These are phyloP conservation scores for Fusarium sp. DNA, from an alignment of 2,329 filamentous ascomycete species.

Conservation along the genomic window DNA sequence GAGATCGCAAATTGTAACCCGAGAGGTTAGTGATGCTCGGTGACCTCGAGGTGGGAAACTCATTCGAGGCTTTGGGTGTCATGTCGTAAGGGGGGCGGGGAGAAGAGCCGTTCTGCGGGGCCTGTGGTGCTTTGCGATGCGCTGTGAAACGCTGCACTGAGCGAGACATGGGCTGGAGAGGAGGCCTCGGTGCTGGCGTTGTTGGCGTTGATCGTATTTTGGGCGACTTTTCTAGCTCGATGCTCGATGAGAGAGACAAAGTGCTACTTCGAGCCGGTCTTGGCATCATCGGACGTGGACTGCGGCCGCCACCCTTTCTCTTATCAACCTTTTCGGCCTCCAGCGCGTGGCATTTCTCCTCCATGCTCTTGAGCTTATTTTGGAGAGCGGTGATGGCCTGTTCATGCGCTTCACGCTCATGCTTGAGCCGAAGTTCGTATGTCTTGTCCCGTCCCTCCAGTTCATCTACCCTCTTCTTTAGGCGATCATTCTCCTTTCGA, in stretches of 20 bases:
- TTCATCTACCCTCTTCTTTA: slow-evolving; percentile 49
- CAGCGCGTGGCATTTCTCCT: slow-evolving; percentile 45
- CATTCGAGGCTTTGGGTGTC: slow-evolving; percentile 17
- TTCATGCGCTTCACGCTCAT: slow-evolving; percentile 50
- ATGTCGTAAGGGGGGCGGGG: slow-evolving; percentile 18
- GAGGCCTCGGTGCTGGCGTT: slow-evolving; percentile 34
- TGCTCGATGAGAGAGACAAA: slow-evolving; percentile 20
- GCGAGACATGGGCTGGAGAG: slow-evolving; percentile 28
- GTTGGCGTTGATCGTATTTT: slow-evolving; percentile 43
- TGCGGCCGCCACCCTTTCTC: slow-evolving; percentile 35
- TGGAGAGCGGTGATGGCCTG: slow-evolving; percentile 49
- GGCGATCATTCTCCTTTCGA: slow-evolving; percentile 47
- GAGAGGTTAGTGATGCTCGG: slow-evolving; percentile 42
- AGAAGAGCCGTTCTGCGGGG: slow-evolving; percentile 18
- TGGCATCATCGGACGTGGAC: slow-evolving; percentile 30
- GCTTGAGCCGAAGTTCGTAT: slow-evolving; percentile 53
- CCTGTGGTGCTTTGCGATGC: slow-evolving; percentile 17
- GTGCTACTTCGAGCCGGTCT: slow-evolving; percentile 32
- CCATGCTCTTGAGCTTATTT: slow-evolving; percentile 50
- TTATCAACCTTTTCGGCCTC: slow-evolving; percentile 44
- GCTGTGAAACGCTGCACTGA: slow-evolving; percentile 29
- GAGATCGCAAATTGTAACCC: slow-evolving; percentile 49
- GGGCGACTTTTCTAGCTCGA: slow-evolving; percentile 31
- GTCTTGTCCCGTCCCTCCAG: slow-evolving; percentile 55
- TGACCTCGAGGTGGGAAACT: slow-evolving; percentile 37